phyloP scores from a whole-genome alignment of 495 filamentous ascomycete genomes.

The Penicillium tannophilum region DNA sequence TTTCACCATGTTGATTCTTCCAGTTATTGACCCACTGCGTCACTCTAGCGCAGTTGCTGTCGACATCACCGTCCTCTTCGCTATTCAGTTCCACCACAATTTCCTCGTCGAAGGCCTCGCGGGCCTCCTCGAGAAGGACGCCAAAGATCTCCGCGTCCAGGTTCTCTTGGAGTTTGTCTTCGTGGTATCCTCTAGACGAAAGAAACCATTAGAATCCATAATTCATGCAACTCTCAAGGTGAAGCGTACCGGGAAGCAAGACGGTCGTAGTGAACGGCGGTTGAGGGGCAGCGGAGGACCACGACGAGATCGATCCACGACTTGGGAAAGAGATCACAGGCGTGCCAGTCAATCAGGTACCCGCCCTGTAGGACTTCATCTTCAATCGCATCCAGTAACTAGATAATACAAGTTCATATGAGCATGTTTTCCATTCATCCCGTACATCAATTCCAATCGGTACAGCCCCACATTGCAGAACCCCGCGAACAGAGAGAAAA shows the following conservation, averaged over 20 bases:
- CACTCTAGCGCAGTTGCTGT: constrained; percentile 83
- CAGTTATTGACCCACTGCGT: constrained; percentile 79
- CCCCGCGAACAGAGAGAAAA: constrained; percentile 12
- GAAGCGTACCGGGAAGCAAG: constrained; percentile 63
- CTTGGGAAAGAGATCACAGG: constrained; percentile 92
- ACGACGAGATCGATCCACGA: constrained; percentile 96
- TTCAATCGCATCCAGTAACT: constrained; percentile 90
- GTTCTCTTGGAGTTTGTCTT: constrained; percentile 92
- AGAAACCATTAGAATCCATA: not conserved
- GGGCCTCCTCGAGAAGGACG: constrained; percentile 86
- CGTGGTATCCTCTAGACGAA: constrained; percentile 65
- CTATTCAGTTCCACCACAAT: constrained; percentile 90
- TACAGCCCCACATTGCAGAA: constrained; percentile 9
- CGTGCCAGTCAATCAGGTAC: constrained; percentile 96
- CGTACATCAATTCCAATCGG: not conserved
- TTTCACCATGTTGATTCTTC: constrained; percentile 59
- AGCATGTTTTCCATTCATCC: not conserved
- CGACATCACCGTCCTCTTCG: constrained; percentile 78
- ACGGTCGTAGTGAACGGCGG: constrained; percentile 77
- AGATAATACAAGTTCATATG: constrained; percentile 11
- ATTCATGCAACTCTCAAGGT: not conserved
- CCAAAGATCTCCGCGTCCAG: constrained; percentile 98
- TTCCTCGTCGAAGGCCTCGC: constrained; percentile 82
- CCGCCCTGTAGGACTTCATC: constrained; percentile 78
- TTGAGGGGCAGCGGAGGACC: constrained; percentile 79